Evolutionary conservation across 805 yeast genomes (phyloP).

Genomic region (Candida endomychidarum): DNA sequence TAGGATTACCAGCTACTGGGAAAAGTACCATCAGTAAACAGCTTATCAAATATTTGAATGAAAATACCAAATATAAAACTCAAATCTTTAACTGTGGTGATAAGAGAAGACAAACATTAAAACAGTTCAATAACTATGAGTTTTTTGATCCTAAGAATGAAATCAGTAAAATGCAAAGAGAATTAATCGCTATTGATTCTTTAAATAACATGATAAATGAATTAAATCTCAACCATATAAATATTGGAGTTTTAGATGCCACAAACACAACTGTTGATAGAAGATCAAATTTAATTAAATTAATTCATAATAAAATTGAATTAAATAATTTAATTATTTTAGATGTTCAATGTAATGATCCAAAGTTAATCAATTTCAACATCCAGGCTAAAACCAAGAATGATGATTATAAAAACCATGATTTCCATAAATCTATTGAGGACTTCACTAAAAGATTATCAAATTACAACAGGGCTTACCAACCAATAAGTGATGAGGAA

Average conservation of each 20-base stretch:
- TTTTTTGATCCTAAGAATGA: conserved; percentile 39
- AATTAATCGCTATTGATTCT: conserved; percentile 35
- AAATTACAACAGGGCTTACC: conserved; percentile 44
- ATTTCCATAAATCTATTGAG: conserved; percentile 50
- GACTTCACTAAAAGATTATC: conserved; percentile 61
- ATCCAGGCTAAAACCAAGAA: conserved; percentile 64
- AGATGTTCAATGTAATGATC: conserved; percentile 60
- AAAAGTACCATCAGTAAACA: conserved; percentile 40
- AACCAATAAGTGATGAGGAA: conserved; percentile 29
- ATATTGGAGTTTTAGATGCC: conserved; percentile 44
- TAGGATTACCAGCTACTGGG: conserved; percentile 45
- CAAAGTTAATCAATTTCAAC: conserved; percentile 53
- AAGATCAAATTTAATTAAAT: conserved; percentile 30
- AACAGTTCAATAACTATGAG: conserved; percentile 29
- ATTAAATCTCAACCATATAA: conserved; percentile 23
- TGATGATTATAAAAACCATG: conserved; percentile 56
- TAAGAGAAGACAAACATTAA: conserved; percentile 38
- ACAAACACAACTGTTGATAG: conserved; percentile 41
- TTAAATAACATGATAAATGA: conserved; percentile 32
- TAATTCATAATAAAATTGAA: conserved; percentile 18
- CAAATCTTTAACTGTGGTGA: conserved; percentile 53
- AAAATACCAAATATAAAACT: conserved; percentile 22
- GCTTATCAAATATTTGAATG: conserved; percentile 29
- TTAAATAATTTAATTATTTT: conserved; percentile 48
- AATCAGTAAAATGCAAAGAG: conserved; percentile 32